phyloP scores from a whole-genome alignment of 169 alveolate species.

The Cryptosporidium baileyi region DNA sequence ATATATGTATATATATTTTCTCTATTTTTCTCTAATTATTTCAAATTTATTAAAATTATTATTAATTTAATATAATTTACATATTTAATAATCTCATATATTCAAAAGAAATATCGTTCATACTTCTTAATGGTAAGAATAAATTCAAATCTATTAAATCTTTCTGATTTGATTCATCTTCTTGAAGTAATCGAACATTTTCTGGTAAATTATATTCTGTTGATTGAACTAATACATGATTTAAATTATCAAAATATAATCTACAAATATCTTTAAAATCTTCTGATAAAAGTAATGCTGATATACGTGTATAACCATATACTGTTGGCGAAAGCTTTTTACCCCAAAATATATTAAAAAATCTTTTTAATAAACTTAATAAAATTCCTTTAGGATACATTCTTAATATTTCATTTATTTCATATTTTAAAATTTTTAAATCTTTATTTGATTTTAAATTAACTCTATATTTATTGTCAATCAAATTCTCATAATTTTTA shows the following conservation, averaged over 20 bases:
- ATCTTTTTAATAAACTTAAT: slow-evolving; percentile 16
- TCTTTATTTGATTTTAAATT: background rate
- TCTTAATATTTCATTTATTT: slow-evolving; percentile 3
- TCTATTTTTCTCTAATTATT: background rate
- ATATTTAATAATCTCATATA: slow-evolving; percentile 9
- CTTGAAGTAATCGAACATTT: slow-evolving; percentile 7
- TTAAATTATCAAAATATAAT: slow-evolving; percentile 7
- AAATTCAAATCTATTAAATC: background rate
- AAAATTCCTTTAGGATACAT: slow-evolving; percentile 36
- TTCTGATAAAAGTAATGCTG: slow-evolving; percentile 27
- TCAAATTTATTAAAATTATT: background rate
- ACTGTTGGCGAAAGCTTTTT: slow-evolving; percentile 46
- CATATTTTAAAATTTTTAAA: background rate
- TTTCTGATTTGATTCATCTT: background rate
- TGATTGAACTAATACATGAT: slow-evolving; percentile 32
- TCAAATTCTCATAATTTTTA: background rate
- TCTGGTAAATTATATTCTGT: slow-evolving; percentile 14
- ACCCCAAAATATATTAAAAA: slow-evolving; percentile 14
- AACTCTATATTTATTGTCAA: background rate
- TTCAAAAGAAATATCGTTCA: slow-evolving; percentile 16
- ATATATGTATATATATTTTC: background rate
- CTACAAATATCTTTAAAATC: slow-evolving; percentile 16
- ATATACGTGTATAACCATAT: slow-evolving; percentile 32
- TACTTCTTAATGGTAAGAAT: background rate
- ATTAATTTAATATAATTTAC: background rate